phyloP scores from a whole-genome alignment of 345 rosid genomes.

The Mallotus nudiflorus region DNA sequence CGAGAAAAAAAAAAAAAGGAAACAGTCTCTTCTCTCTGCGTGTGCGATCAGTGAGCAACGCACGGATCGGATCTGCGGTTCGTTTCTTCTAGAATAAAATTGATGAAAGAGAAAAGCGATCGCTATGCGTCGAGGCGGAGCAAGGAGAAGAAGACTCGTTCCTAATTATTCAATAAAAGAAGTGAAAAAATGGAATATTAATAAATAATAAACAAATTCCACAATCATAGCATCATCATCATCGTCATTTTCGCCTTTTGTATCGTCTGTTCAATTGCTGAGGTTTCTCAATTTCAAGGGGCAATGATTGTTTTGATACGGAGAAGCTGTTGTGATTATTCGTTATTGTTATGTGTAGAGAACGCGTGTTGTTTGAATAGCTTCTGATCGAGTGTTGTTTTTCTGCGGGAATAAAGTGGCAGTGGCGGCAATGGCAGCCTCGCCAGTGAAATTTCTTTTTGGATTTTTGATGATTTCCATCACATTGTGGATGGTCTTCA shows the following conservation, averaged over 20 bases:
- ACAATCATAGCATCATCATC: neutral
- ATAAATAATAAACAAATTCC: too few species aligned
- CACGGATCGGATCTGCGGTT: conserved; percentile 62
- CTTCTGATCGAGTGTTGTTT: conserved; percentile 30
- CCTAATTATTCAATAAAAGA: neutral
- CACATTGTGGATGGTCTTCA: conserved; percentile 80
- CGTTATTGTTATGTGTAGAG: conserved; percentile 21
- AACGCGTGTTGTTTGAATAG: conserved; percentile 22
- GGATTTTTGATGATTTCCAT: conserved; percentile 77
- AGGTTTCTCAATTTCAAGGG: neutral
- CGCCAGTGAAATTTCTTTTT: conserved; percentile 89
- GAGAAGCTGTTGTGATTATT: conserved; percentile 30
- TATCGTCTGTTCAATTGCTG: conserved; percentile 19
- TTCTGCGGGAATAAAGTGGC: conserved; percentile 12
- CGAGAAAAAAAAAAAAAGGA: neutral
- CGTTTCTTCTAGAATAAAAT: neutral
- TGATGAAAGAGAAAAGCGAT: conserved; percentile 22
- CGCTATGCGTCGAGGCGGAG: conserved; percentile 23
- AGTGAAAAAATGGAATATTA: neutral
- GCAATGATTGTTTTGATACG: neutral
- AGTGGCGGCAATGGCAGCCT: conserved; percentile 57
- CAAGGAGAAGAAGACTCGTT: conserved; percentile 34
- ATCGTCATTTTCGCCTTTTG: neutral
- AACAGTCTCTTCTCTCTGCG: conserved; percentile 18
- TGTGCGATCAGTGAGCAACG: conserved; percentile 45